Base-by-base conservation (phyloP, 345 rosid species). In the Rhizophora apiculata region DNA sequence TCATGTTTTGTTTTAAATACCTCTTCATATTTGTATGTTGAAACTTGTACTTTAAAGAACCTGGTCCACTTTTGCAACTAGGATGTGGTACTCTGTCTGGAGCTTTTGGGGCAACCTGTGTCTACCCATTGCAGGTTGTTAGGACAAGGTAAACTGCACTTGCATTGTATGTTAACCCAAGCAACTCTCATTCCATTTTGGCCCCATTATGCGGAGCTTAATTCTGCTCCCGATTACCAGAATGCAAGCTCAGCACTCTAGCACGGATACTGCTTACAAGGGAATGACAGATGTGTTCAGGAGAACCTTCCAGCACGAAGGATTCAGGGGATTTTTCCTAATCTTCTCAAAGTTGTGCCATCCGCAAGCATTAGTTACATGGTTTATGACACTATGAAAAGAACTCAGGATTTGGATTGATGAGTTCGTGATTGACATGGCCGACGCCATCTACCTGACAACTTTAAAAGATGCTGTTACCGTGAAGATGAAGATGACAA, bases 41-140 rank as follows among this genome's bases (percentile, higher is more conserved):
- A 20, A 29, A 24, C 56, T 65, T 22, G 60, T 5, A 56, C 66
- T 60, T 27, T 60, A 63, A 67, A 89, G 98, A 88, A 72, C 96
- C 97, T 31, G 96, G 98, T 60, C 88, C 97, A 16, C 85, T 91
- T 13, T 81, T 88, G 63, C 98, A 89, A 82, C 83, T 93, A 79
- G 90, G 97, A 63, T 93, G 96, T 24, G 98, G 98, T 69, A 93
- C 89, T 59, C 52, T 88, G 72, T 93, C 98, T 11, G 96, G 95
- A 69, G 86, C 97, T 65, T 80, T 91, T 65, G 98, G 97, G 72
- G 98, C 96, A 76, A 89, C 96, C 27, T 89, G 96, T 72, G 97
- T 93, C 49, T 93, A 93, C 79, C 98, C 98, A 30, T 87, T 93
- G 82, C 98, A 89, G 82, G 96, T 93, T 72, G 84, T 93, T 19